Evolutionary conservation across 352 stramenopile genomes (phyloP), one percentile per base, ranked within the genome.

Genomic region (Phytophthora pisi): DNA sequence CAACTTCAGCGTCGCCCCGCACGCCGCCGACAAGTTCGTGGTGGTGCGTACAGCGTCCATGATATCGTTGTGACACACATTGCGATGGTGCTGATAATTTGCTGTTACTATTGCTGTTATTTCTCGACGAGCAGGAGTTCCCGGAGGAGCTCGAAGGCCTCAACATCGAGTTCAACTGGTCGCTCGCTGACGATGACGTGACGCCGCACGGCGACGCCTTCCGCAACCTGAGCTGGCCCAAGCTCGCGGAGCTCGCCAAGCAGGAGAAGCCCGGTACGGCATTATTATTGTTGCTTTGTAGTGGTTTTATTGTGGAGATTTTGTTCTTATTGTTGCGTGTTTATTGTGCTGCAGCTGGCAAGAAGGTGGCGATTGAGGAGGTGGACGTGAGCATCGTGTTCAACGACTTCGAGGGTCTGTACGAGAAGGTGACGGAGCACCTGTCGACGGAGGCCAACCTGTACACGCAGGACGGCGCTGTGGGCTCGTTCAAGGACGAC

Each of bases 91-190:
- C 34, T 40, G 13, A 40, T 40, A 40, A 16, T 40, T 36, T 60
- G 4, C 42, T 38, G 34, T 16, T 57, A 59, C 46, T 28, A 61
- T 36, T 24, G 30, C 30, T 64, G 15, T 49, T 51, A 8, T 24
- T 45, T 56, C 11, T 60, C 64, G 30, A 16, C 24, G 36, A 72
- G 64, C 40, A 92, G 84, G 77, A 90, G n/a, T 82, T 93, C 36
- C 87, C 87, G 5, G 58, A 92, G 61, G 82, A 93, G 70, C 82
- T 88, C 66, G 87, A 93, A 23, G 87, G 82, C 3, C 72, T 93
- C 11, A 88, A 93, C 75, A 92, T 93, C 34, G 85, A 95, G 63
- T 93, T 95, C 61, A 95, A 95, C 72, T 95, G 87, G 87, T 93
- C 85, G 58, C 73, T 95, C 4, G 87, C 82, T 0, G 77, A 90